These are phyloP conservation scores for Cryomyces minteri DNA, from an alignment of 495 filamentous ascomycete species.

Conservation along the genomic window DNA sequence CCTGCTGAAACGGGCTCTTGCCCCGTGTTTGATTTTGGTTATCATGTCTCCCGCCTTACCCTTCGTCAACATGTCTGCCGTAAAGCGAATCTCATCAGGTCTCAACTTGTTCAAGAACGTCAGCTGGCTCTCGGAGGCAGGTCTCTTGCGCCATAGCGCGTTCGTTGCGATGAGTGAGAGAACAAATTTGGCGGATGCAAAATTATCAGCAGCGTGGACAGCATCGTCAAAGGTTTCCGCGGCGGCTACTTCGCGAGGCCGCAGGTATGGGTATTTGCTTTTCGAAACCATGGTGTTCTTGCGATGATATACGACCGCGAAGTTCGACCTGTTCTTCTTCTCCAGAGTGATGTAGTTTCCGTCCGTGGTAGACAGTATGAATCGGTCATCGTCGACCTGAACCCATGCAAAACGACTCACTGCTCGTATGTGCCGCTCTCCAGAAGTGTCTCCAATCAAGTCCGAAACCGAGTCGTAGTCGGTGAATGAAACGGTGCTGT, in stretches of 20 bases:
- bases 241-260: conserved; percentile 44
- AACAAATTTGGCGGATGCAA: conserved; percentile 44
- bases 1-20: conserved; percentile 36
- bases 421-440: conserved; percentile 57
- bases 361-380: conserved; percentile 37
- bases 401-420: conserved; percentile 71
- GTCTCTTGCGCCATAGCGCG: conserved; percentile 45
- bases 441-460: conserved; percentile 63
- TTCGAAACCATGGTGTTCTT: conserved; percentile 6
- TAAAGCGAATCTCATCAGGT: conserved; percentile 33
- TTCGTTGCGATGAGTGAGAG: conserved; percentile 33
- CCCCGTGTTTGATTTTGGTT: conserved; percentile 73
- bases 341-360: conserved; percentile 49
- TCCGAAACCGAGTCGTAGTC: conserved; percentile 83
- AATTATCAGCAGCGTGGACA: conserved; percentile 69
- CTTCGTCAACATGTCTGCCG: conserved; percentile 41
- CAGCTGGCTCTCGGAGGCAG: conserved; percentile 53
- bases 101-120: conserved; percentile 51
- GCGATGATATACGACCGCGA: conserved; percentile 11
- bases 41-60: conserved; percentile 85
- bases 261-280: conserved; percentile 36
- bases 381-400: conserved; percentile 40
- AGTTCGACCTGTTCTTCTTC: conserved; percentile 12
- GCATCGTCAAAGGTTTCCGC: conserved; percentile 46
- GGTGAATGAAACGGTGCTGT: conserved; percentile 45